Base-by-base conservation (phyloP, 805 yeast genomes). In the Alloascoidea hylecoeti region DNA sequence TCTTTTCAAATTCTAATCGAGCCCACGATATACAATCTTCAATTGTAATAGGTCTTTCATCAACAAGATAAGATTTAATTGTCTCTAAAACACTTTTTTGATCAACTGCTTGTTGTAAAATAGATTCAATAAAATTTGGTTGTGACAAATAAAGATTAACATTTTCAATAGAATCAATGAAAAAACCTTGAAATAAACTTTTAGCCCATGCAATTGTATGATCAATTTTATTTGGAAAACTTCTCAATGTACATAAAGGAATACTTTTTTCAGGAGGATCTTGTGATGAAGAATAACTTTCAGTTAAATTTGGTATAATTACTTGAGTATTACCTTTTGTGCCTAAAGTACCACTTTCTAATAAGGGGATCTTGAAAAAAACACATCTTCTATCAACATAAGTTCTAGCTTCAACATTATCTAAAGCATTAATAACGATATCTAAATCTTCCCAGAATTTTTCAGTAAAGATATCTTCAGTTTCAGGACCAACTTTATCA, bases 191-290 rank as follows among this genome's bases (percentile, higher is more conserved):
- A 70, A 92, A 92, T 53, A 85, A 67, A 15, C 86, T 77, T 63
- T 94, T 94, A 13, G 97, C 95, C 99, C 99, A 92, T 4, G 98
- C 97, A 61, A 92, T 92, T 1, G 99, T 92, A 55, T 92, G 99
- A 56, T 92, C 99, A 50, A 92, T 92, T 61, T 89, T 89, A 60
- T 86, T 83, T 41, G 99, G 99, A 78, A 92, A 92, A 3, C 95
- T 83, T 61, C 97, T 78, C 55, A 92, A 69, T 2, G 99, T 92
- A 70, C 99, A 92, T 52, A 92, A 69, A 19, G 99, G 99, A 52
- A 92, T 88, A 3, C 95, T 77, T 61, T 86, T 86, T 65, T 92
- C 99, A 30, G 99, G 99, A 34, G 99, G 98, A 61, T 92, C 99
- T 57, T 85, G 94, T 9, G 95, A 83, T 2, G 96, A 82, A 2